Evolutionary conservation across 106 monocot genomes (phyloP), one percentile per base, ranked within the genome.

Genomic region (Dendrobium catenatum): DNA sequence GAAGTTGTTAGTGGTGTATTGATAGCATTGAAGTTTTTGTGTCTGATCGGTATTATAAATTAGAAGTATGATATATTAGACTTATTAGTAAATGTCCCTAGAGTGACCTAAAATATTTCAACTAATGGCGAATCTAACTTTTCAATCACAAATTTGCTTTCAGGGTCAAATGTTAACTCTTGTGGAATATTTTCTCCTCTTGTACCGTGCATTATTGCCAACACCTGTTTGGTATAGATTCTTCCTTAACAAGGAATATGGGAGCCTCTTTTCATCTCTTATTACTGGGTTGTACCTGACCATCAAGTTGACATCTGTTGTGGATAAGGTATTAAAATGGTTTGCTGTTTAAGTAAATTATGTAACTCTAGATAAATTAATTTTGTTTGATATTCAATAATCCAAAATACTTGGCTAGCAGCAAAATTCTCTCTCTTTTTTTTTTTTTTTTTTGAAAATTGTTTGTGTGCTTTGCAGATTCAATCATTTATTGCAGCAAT

Each of bases 181-280:
- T 55, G 91, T 96, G 48, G 96, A 96, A 80, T 96, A 96, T 86
- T 64, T 96, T 73, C 89, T 96, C 1, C 94, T 96, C 19, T 77
- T 93, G 46, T 94, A 96, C 80, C 96, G 96, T 49, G 93, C 96
- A 76, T 85, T 94, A 79, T 86, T 96, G 84, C 96, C 96, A 37
- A 81, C 96, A 75, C 94, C 96, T 51, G 93, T 96, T 81, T 96
- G 96, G 93, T 93, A 96, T 61, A 85, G 96, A 15, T 96, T 96
- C 82, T 96, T 96, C 80, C 85, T 96, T 49, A 96, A 96, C 89
- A 96, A 92, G 81, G 96, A 96, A 79, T 96, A 96, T 83, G 96
- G 96, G 27, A 91, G 93, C 81, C 87, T 96, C 48, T 94, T 96
- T 84, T 96, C 96, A 43, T 96, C 96, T 86, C 90, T 96, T 68